phyloP scores from a whole-genome alignment of 768 basidiomycete genomes.

The Pisolithus orientalis region DNA sequence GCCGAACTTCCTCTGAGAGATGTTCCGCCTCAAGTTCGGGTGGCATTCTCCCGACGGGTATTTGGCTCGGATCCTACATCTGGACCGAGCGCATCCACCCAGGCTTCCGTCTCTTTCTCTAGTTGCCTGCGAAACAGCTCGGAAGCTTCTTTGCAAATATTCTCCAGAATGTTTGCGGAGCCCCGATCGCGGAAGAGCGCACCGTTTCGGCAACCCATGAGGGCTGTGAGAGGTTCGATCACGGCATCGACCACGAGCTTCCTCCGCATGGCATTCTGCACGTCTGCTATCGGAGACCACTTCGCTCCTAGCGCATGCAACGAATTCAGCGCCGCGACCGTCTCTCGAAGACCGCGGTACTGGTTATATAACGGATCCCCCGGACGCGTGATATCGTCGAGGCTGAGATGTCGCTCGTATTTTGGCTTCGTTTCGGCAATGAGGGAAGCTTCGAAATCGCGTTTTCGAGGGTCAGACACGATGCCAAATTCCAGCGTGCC shows the following conservation, averaged over 20 bases:
- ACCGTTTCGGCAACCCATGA: slow-evolving; percentile 78
- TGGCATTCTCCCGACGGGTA: slow-evolving; percentile 38
- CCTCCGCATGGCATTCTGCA: slow-evolving; percentile 66
- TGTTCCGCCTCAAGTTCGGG: slow-evolving; percentile 35
- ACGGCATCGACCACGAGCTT: slow-evolving; percentile 79
- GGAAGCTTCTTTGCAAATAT: slow-evolving; percentile 70
- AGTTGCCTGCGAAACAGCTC: slow-evolving; percentile 50
- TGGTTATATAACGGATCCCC: slow-evolving; percentile 31
- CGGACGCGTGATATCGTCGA: slow-evolving; percentile 46
- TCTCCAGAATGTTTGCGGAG: slow-evolving; percentile 39
- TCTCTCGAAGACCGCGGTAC: slow-evolving; percentile 61
- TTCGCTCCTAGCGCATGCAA: slow-evolving; percentile 49
- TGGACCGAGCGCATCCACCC: slow-evolving; percentile 19
- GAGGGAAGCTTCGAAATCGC: slow-evolving; percentile 57
- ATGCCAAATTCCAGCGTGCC: slow-evolving; percentile 77
- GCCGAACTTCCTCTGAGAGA: slow-evolving; percentile 51
- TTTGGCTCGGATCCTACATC: slow-evolving; percentile 17
- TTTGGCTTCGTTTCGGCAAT: slow-evolving; percentile 27
- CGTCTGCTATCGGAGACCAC: slow-evolving; percentile 59
- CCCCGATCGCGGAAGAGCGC: slow-evolving; percentile 47
- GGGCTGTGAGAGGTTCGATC: slow-evolving; percentile 82
- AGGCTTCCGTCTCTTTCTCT: slow-evolving; percentile 30
- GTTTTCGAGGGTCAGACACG: slow-evolving; percentile 57
- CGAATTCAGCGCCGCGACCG: slow-evolving; percentile 57
- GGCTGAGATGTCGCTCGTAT: slow-evolving; percentile 37